Conservation (phyloP, 352 stramenopile species). For the Poterioochromonas sp. region DNA sequence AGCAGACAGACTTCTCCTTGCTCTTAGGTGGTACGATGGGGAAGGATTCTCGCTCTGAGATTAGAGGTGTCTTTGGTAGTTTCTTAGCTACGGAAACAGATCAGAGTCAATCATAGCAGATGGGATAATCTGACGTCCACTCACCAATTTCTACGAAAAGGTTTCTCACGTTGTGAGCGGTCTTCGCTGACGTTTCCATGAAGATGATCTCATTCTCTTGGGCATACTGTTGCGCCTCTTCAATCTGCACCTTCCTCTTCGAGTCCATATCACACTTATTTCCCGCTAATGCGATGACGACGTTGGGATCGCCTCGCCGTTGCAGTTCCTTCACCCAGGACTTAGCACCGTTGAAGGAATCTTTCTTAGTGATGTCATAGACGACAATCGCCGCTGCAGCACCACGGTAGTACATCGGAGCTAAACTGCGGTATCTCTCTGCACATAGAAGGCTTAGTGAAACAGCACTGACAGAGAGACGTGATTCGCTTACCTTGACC, state of each 20-base stretch:
- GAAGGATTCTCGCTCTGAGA: conserved; percentile 59
- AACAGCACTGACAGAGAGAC: neutral
- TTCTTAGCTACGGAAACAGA: conserved; percentile 50
- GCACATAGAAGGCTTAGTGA: neutral
- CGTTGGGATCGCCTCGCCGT: conserved; percentile 89
- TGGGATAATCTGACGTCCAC: neutral
- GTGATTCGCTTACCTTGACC: conserved; percentile 64
- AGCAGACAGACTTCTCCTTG: conserved; percentile 31
- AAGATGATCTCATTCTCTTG: conserved; percentile 97
- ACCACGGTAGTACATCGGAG: conserved; percentile 94
- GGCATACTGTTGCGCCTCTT: conserved; percentile 94
- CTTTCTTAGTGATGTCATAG: conserved; percentile 93
- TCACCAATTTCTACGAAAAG: conserved; percentile 91
- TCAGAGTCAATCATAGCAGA: neutral
- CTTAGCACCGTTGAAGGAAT: conserved; percentile 94
- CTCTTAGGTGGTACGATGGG: conserved; percentile 50
- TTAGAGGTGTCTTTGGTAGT: conserved; percentile 56
- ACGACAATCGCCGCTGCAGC: conserved; percentile 89
- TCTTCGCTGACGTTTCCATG: conserved; percentile 99
- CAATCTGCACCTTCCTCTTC: conserved; percentile 75
- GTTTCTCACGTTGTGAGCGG: conserved; percentile 95
- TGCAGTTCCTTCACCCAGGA: conserved; percentile 99
- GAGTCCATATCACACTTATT: conserved; percentile 98
- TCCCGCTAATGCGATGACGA: conserved; percentile 86
- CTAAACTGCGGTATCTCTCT: conserved; percentile 90